phyloP scores from a whole-genome alignment of 2,329 filamentous ascomycete genomes.

The Trichoderma brevicompactum region DNA sequence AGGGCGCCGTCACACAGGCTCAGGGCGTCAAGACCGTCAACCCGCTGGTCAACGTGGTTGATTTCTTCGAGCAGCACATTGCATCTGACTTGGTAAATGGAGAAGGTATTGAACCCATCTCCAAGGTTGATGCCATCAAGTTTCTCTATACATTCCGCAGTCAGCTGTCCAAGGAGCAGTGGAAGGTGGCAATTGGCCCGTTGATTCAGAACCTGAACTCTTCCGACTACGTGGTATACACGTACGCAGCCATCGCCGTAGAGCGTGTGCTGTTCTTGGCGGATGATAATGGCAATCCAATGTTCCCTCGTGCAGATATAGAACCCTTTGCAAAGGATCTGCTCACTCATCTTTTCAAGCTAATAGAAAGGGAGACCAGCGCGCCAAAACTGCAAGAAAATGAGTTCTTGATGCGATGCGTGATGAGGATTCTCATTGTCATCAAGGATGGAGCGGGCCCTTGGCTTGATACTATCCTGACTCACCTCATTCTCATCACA shows the following conservation, averaged over 20 bases:
- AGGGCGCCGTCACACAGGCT: slow-evolving; percentile 82
- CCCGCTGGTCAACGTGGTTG: slow-evolving; percentile 81
- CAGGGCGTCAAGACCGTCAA: slow-evolving; percentile 94
- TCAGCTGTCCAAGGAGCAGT: slow-evolving; percentile 88
- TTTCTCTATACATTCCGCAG: slow-evolving; percentile 97
- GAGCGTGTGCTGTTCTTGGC: slow-evolving; percentile 87
- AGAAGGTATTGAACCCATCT: slow-evolving; percentile 73
- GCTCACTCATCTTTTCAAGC: slow-evolving; percentile 83
- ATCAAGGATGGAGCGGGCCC: slow-evolving; percentile 80
- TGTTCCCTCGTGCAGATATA: slow-evolving; percentile 81
- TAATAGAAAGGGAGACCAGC: slow-evolving; percentile 83
- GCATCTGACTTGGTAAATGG: slow-evolving; percentile 82
- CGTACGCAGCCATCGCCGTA: slow-evolving; percentile 95
- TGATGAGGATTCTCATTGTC: slow-evolving; percentile 96
- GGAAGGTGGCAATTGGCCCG: slow-evolving; percentile 85
- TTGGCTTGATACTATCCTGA: slow-evolving; percentile 77
- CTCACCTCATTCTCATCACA: slow-evolving; percentile 85
- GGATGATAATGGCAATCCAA: slow-evolving; percentile 72
- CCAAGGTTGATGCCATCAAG: slow-evolving; percentile 98
- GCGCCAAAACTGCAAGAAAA: slow-evolving; percentile 97
- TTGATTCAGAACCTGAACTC: slow-evolving; percentile 90
- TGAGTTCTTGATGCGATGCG: slow-evolving; percentile 97
- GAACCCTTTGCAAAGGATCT: slow-evolving; percentile 83
- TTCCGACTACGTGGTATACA: slow-evolving; percentile 94
- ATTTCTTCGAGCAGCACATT: slow-evolving; percentile 93